These are phyloP conservation scores for Mycena vitilis DNA, from an alignment of 768 basidiomycete genomes.

Conservation along the genomic window DNA sequence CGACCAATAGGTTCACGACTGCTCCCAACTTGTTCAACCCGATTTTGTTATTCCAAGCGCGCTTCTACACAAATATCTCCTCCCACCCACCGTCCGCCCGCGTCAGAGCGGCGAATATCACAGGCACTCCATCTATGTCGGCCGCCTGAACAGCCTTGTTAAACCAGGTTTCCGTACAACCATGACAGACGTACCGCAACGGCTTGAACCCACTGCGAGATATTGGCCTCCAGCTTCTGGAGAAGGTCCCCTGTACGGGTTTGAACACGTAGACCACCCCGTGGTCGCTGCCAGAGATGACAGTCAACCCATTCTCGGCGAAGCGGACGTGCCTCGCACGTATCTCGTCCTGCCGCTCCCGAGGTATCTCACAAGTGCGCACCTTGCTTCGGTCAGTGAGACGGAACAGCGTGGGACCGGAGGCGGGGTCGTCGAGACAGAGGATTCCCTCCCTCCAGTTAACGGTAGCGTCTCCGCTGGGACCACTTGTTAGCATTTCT, in stretches of 20 bases:
- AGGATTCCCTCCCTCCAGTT: slow-evolving; percentile 16
- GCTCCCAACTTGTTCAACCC: not conserved
- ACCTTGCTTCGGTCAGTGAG: slow-evolving; percentile 4
- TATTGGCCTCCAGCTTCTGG: not conserved
- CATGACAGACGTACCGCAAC: not conserved
- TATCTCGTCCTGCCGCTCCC: not conserved
- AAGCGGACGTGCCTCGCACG: slow-evolving; percentile 4
- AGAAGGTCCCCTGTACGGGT: slow-evolving; percentile 1
- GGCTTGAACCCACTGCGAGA: not conserved
- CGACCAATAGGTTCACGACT: not conserved
- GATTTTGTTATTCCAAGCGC: not conserved
- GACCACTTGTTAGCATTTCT: not conserved
- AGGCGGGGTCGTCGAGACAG: slow-evolving; percentile 13
- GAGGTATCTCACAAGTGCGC: not conserved
- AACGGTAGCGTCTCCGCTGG: not conserved
- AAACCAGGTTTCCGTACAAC: not conserved
- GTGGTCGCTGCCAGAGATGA: slow-evolving; percentile 19
- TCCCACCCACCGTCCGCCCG: not conserved
- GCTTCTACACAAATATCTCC: slow-evolving; percentile 14
- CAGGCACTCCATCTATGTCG: slow-evolving; percentile 1
- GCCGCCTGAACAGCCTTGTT: not conserved
- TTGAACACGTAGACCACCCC: slow-evolving; percentile 21
- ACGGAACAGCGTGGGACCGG: slow-evolving; percentile 18
- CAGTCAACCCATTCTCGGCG: not conserved
- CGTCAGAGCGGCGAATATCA: slow-evolving; percentile 1